Evolutionary conservation across 495 filamentous ascomycete species (phyloP).

Genomic region (Lepidopterella palustris): DNA sequence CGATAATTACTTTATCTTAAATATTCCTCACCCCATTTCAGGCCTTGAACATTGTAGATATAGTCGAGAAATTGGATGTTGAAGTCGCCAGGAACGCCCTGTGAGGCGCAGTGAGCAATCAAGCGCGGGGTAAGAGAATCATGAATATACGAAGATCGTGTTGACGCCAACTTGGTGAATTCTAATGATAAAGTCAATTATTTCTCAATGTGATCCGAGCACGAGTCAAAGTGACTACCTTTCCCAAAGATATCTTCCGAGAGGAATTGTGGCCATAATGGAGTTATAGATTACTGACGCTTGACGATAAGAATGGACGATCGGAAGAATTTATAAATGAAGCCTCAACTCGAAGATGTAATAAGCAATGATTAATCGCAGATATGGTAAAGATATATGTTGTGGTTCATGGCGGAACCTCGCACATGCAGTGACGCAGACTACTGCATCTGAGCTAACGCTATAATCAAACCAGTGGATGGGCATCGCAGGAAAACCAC

Average conservation of each 20-base stretch:
- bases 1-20: background rate
- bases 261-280: slow-evolving; percentile 30
- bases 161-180: slow-evolving; percentile 34
- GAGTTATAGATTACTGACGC: background rate
- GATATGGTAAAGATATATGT: no score
- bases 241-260: slow-evolving; percentile 36
- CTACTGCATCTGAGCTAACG: no score
- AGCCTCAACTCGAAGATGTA: no score
- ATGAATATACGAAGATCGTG: slow-evolving; percentile 32
- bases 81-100: slow-evolving; percentile 33
- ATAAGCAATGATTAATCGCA: no score
- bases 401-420: no score
- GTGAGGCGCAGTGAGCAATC: background rate
- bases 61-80: slow-evolving; percentile 36
- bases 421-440: no score
- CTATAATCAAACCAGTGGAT: no score
- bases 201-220: no score
- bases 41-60: slow-evolving; percentile 34
- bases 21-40: slow-evolving; percentile 30
- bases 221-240: no score
- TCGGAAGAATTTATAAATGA: no score
- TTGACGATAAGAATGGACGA: background rate
- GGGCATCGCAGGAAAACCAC: no score
- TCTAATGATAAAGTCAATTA: background rate
- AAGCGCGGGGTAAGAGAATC: background rate